A percentile compares a stretch with the other conserved stretches of the same genome.
phyloP scores from a whole-genome alignment of 306 rosid species.

The Gleditsia sinensis region DNA sequence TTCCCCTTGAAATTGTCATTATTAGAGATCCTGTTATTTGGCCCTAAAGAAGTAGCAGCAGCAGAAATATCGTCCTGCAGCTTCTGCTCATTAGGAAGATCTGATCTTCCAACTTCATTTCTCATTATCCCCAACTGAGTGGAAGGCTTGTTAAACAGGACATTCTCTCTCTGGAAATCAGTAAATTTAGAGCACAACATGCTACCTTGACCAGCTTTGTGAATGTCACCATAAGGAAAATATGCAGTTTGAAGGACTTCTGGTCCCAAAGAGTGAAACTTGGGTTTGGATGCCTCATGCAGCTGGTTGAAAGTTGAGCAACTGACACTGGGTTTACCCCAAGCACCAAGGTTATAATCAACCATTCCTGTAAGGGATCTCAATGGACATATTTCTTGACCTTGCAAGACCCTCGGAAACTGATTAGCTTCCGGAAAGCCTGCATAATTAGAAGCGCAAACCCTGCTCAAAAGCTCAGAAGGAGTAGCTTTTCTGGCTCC shows the following conservation, averaged over 20 bases:
- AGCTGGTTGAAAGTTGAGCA: slow-evolving; percentile 57
- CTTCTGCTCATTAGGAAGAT: slow-evolving; percentile 45
- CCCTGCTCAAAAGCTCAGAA: slow-evolving; percentile 66
- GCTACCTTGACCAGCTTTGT: slow-evolving; percentile 55
- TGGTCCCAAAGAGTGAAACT: slow-evolving; percentile 50
- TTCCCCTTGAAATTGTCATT: slow-evolving; percentile 57
- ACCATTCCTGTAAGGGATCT: slow-evolving; percentile 68
- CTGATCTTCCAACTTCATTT: slow-evolving; percentile 55
- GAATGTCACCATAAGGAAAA: slow-evolving; percentile 62
- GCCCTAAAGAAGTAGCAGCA: no score
- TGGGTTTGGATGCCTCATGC: slow-evolving; percentile 61
- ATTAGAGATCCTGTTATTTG: slow-evolving; percentile 51
- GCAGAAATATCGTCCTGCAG: no score
- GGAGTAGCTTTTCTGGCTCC: slow-evolving; percentile 53
- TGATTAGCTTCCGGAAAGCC: slow-evolving; percentile 73
- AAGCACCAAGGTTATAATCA: slow-evolving; percentile 58
- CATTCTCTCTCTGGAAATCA: no score
- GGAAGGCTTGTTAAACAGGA: no score
- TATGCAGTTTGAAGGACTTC: slow-evolving; percentile 60
- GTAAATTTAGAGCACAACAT: slow-evolving; percentile 48
- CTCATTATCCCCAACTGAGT: slow-evolving; percentile 47
- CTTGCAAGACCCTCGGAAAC: slow-evolving; percentile 97
- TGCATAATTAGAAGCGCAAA: slow-evolving; percentile 61
- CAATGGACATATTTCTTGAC: slow-evolving; percentile 94
- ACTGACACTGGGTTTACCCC: slow-evolving; percentile 64